Evolutionary conservation across 1,139 yeast genomes (phyloP).

Genomic region (Sugiyamaella japonica): DNA sequence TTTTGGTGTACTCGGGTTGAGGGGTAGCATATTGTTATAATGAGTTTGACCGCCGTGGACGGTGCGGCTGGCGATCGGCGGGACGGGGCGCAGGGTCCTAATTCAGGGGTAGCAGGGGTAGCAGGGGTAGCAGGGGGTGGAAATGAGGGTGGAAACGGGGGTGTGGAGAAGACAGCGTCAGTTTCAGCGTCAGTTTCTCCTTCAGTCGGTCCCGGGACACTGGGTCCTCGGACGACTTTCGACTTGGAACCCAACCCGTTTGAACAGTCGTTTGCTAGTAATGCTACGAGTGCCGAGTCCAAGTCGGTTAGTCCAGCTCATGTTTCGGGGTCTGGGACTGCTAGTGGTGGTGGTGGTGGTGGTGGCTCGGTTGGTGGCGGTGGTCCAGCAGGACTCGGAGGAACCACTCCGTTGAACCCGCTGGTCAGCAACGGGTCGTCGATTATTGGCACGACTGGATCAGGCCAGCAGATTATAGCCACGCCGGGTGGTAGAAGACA

Average conservation of each 20-base stretch:
- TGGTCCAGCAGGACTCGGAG: too few species aligned
- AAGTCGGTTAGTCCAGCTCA: slow-evolving; percentile 19
- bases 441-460: slow-evolving; percentile 18
- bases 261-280: slow-evolving; percentile 85
- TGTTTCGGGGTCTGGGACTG: slow-evolving; percentile 11
- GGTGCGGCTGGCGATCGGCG: slow-evolving; percentile 4
- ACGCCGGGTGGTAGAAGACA: slow-evolving; percentile 39
- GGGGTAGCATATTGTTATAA: slow-evolving; percentile 1
- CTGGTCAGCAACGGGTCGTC: not conserved
- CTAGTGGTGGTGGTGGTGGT: slow-evolving; percentile 19
- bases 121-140: not conserved
- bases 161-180: not conserved
- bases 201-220: not conserved
- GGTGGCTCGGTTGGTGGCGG: slow-evolving; percentile 11
- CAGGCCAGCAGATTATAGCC: slow-evolving; percentile 25
- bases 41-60: slow-evolving; percentile 5
- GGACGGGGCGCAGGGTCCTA: not conserved
- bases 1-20: too few species aligned
- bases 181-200: slow-evolving; percentile 2
- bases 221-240: slow-evolving; percentile 39
- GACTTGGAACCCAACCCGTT: slow-evolving; percentile 94
- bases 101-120: not conserved
- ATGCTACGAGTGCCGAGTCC: slow-evolving; percentile 32
- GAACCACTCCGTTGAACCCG: too few species aligned
- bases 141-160: not conserved